Percentiles rank a stretch among this genome's conserved stretches.
Conservation (phyloP, 306 rosid species). For the Prunus salicina region DNA sequence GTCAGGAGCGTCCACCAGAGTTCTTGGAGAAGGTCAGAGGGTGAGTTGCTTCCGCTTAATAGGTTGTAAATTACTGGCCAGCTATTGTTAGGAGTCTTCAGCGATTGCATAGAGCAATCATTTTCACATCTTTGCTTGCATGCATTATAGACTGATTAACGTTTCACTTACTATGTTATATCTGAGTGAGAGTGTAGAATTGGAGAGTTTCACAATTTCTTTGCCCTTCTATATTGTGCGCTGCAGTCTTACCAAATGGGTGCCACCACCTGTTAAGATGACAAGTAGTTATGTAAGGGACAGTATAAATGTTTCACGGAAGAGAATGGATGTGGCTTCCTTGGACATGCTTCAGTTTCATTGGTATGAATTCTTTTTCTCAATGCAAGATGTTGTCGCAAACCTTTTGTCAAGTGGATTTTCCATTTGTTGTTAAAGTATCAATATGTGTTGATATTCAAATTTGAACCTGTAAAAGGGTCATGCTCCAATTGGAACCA, state of each 20-base stretch:
- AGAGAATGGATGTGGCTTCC: conserved; percentile 92
- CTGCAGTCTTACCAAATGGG: conserved; percentile 96
- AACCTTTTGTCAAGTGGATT: neutral
- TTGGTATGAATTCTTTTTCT: conserved; percentile 47
- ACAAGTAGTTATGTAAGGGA: conserved; percentile 81
- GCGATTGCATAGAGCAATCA: neutral
- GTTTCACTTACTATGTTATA: neutral
- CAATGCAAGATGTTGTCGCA: neutral
- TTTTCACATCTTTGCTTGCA: too few species aligned
- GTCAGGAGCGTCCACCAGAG: conserved; percentile 88
- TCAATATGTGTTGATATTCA: neutral
- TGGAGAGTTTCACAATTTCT: neutral
- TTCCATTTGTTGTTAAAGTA: neutral
- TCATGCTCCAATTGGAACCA: neutral
- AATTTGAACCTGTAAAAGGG: neutral
- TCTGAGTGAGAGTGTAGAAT: neutral
- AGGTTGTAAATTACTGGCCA: neutral
- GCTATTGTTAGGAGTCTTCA: neutral
- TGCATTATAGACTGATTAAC: neutral
- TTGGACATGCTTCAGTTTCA: conserved; percentile 99
- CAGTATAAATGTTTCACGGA: conserved; percentile 74
- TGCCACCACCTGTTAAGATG: conserved; percentile 98
- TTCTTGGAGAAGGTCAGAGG: conserved; percentile 74
- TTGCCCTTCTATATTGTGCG: conserved; percentile 10
- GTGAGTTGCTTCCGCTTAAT: conserved; percentile 49